These are phyloP conservation scores for Waltergamsia citrina DNA, from an alignment of 2,329 filamentous ascomycete genomes.

Conservation along the genomic window DNA sequence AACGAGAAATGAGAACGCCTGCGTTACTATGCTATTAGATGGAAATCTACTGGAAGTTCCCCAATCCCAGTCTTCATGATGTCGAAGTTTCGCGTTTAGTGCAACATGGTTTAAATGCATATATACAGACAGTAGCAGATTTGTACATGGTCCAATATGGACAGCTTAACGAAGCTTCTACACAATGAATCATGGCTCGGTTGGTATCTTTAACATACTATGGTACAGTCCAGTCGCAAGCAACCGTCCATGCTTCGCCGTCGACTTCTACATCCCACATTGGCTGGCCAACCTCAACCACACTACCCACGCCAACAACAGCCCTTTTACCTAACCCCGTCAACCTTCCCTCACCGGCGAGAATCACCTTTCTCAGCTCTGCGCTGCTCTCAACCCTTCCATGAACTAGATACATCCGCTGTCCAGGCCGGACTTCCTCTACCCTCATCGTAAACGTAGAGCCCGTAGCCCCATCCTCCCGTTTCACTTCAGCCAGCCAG, in stretches of 20 bases:
- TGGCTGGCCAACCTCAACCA: conserved; percentile 22
- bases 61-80: too few relatives aligned
- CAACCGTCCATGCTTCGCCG: conserved; percentile 24
- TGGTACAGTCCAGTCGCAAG: conserved; percentile 24
- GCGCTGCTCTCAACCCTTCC: conserved; percentile 7
- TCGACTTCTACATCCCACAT: conserved; percentile 26
- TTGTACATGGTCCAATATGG: too few relatives aligned
- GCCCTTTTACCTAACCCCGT: conserved; percentile 22
- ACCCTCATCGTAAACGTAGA: conserved; percentile 15
- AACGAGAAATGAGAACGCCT: too few relatives aligned
- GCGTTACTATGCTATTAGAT: too few relatives aligned
- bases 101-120: conserved; percentile 24
- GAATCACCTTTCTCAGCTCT: conserved; percentile 14
- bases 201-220: background rate
- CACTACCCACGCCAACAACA: conserved; percentile 16
- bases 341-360: conserved; percentile 26
- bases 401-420: conserved; percentile 23
- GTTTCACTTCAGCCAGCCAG: conserved; percentile 29
- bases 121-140: background rate
- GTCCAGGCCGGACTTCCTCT: conserved; percentile 18
- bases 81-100: conserved; percentile 18
- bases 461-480: conserved; percentile 14
- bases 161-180: too few relatives aligned
- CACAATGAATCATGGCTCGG: background rate
- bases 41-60: too few relatives aligned